phyloP scores from a whole-genome alignment of 768 basidiomycete genomes.

The Serendipita vermifera region DNA sequence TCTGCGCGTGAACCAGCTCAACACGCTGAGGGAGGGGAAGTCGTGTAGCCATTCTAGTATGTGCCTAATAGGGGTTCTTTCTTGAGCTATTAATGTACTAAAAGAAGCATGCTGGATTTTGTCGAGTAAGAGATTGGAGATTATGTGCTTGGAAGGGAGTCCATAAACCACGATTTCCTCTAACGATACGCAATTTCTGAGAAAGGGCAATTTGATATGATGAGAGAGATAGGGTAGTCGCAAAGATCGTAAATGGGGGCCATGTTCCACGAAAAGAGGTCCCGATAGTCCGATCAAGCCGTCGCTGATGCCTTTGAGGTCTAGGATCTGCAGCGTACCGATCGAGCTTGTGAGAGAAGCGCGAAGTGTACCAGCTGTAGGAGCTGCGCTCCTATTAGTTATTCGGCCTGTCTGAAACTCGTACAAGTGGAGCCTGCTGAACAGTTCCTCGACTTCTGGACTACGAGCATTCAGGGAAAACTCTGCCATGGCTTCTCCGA shows the following conservation, averaged over 20 bases:
- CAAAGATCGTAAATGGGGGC: neutral
- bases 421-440: too few relatives aligned
- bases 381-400: too few relatives aligned
- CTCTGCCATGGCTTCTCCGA: too few relatives aligned
- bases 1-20: neutral
- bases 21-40: neutral
- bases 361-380: too few relatives aligned
- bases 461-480: too few relatives aligned
- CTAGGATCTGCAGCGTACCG: too few relatives aligned
- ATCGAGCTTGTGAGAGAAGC: too few relatives aligned
- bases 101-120: neutral
- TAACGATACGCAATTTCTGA: neutral
- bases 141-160: neutral
- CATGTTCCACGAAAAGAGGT: too few relatives aligned
- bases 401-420: too few relatives aligned
- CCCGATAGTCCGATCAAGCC: too few relatives aligned
- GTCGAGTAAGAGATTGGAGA: neutral
- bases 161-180: neutral
- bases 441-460: too few relatives aligned
- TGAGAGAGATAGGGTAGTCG: neutral
- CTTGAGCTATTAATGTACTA: neutral
- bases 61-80: neutral
- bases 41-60: neutral
- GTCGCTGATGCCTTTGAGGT: too few relatives aligned
- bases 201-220: neutral